Conservation (phyloP, 176 grass and related monocot genomes). For the Phoenix dactylifera region DNA sequence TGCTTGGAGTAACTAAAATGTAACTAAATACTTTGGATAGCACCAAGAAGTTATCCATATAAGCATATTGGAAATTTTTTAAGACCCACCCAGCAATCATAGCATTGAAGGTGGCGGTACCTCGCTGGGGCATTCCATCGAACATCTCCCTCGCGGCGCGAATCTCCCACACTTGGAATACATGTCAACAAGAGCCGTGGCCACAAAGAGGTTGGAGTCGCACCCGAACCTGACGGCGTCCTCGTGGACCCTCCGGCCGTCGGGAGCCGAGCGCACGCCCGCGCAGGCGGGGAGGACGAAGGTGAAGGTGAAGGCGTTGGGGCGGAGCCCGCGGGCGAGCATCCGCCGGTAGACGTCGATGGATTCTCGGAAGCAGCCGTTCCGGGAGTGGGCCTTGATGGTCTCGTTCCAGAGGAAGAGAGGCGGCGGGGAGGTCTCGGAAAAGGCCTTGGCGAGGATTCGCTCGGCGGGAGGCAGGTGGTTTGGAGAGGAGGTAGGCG, state of each 20-base stretch:
- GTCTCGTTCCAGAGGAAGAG: conserved; percentile 20
- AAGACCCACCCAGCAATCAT: conserved; percentile 8
- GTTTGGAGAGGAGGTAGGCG: conserved; percentile 3
- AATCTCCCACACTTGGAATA: conserved; percentile 4
- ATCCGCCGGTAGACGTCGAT: conserved; percentile 2
- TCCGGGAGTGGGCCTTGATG: conserved; percentile 1
- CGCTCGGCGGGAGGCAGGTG: neutral
- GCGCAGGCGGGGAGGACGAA: conserved; percentile 10
- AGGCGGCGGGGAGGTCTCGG: neutral
- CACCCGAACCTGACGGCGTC: neutral
- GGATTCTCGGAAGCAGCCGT: neutral
- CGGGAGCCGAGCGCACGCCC: neutral
- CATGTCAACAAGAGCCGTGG: conserved; percentile 11
- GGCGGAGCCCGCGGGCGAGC: neutral
- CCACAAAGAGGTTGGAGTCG: conserved; percentile 5
- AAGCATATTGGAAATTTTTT: no score
- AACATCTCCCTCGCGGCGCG: neutral
- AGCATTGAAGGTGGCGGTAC: conserved; percentile 11
- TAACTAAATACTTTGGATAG: no score
- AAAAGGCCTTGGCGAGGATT: neutral
- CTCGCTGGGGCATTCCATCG: conserved; percentile 11
- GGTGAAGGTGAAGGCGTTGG: conserved; percentile 15
- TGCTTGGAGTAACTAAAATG: no score
- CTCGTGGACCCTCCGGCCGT: neutral
- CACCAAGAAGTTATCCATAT: no score